Evolutionary conservation across 2,329 filamentous ascomycete genomes (phyloP).

Genomic region (Cercospora sp.): DNA sequence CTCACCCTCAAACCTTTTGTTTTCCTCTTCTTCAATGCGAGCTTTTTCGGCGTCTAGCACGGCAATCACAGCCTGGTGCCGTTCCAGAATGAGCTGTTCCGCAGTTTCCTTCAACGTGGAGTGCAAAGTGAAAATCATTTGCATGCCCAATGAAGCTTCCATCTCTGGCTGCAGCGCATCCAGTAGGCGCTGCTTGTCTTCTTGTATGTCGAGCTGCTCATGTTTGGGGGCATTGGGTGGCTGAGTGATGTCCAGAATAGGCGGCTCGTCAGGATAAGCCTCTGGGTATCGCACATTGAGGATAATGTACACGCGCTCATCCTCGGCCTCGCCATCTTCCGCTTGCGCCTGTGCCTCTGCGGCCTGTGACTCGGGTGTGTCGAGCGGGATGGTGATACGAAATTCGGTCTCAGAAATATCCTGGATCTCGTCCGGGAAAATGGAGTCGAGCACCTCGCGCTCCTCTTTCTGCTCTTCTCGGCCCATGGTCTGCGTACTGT

Average conservation of each 20-base stretch:
- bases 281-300: constrained; percentile 88
- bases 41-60: constrained; percentile 55
- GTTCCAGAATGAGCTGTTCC: constrained; percentile 77
- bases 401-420: constrained; percentile 90
- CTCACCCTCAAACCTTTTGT: constrained; percentile 92
- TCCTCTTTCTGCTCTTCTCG: constrained; percentile 90
- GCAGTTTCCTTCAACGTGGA: constrained; percentile 84
- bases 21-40: constrained; percentile 83
- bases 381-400: constrained; percentile 81
- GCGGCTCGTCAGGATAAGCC: constrained; percentile 84
- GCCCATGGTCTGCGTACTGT: constrained; percentile 43
- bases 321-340: constrained; percentile 54
- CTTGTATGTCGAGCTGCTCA: constrained; percentile 72
- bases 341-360: background rate
- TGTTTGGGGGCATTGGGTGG: constrained; percentile 70
- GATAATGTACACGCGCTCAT: constrained; percentile 66
- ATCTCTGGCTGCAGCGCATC: constrained; percentile 71
- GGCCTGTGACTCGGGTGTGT: constrained; percentile 43
- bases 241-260: constrained; percentile 74
- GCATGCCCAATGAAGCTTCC: constrained; percentile 92
- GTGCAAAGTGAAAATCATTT: constrained; percentile 93
- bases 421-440: constrained; percentile 97
- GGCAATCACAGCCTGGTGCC: constrained; percentile 63
- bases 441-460: constrained; percentile 95
- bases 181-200: constrained; percentile 75